Evolutionary conservation across 192 early-diverging fungal species (phyloP), one percentile per base, ranked within the genome.

Genomic region (Coemansia sp.): DNA sequence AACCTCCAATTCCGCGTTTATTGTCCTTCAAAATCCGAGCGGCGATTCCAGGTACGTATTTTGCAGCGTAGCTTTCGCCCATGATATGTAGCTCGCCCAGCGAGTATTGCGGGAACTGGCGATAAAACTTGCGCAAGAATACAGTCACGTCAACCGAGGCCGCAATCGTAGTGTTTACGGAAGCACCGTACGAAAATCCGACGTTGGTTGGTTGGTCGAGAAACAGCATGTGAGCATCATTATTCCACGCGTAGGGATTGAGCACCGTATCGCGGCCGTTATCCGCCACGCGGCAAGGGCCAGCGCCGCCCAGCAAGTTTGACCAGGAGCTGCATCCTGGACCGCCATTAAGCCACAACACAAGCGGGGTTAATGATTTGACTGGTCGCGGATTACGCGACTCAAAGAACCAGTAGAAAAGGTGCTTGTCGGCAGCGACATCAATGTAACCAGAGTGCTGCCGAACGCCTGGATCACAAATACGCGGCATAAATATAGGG

Each of bases 401-500:
- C 77, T 96, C 95, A 76, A 99, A 98, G 85, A 99, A 98, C 92
- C 93, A 95, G 74, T 90, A 95, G 84, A 93, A 95, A 72, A 94
- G 92, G 69, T 94, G 91, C 72, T 91, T 89, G 44, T 89, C 85
- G 0, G 60, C 68, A 17, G 79, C 86, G 4, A 73, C 70, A 32
- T 91, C 89, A 4, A 93, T 73, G 66, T 92, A 91, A n/a, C 90
- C 92, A 60, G 87, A 90, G 81, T 90, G 87, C 86, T 97, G 96
- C 74, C 90, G 89, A 50, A 94, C 96, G 57, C 82, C 78, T 29
- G 88, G 78, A 68, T 98, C 95, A 74, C 97, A 99, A n/a, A 99
- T 78, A 19, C 73, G 57, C 25, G 87, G 86, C 57, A 76, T 69
- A 63, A 19, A 23, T 9, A 51, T 3, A 38, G 60, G 25, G n/a